Base-by-base conservation (phyloP, 2,329 filamentous ascomycete species). In the Aspergillus clavatus region DNA sequence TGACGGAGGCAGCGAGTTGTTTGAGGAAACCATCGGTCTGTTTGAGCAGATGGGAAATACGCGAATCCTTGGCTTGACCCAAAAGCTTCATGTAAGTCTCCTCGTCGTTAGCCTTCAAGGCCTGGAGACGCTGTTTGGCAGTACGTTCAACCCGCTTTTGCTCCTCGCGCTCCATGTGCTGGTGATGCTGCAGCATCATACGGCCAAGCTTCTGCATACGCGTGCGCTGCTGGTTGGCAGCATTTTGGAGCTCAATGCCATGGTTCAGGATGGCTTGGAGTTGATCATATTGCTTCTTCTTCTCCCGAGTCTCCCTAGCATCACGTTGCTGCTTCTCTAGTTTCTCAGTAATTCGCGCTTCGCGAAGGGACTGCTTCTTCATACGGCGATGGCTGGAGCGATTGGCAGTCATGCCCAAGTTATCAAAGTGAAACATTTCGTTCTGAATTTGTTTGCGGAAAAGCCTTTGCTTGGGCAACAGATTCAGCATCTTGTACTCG, bases 321-420 rank as follows among this genome's bases (percentile, higher is more conserved):
- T 97, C 91, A 46, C 93, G 88, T 67, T 98, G 93, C 68, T 98
- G 90, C 73, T 97, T 97, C 80, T 98, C 93, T 2, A 98, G 82
- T 71, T 96, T 98, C 79, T 98, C 93, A 0, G 93, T 98, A 55
- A 98, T 94, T 46, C 91, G 86, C 45, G 93, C 93, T 71, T 98
- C 93, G 27, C 91, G 85, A 40, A 97, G 79, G 40, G 86, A 95
- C 69, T 96, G 91, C 74, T 96, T 97, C 84, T 98, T 98, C 75
- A 93, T 86, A 40, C 93, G 84, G 27, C 93, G 86, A 67, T 96
- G 96, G 60, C 84, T 81, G 42, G 87, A 84, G 40, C 93, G 84
- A 64, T 98, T 98, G 1, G 90, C 91, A 1, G 91, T 96, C 87
- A 96, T 96, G 36, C 90, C 91, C 22, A 97, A 80, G 59, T 95